Evolutionary conservation across 1,284 basidiomycete species (phyloP), one percentile per base, ranked within the genome.

Genomic region (Pascua guehoae): DNA sequence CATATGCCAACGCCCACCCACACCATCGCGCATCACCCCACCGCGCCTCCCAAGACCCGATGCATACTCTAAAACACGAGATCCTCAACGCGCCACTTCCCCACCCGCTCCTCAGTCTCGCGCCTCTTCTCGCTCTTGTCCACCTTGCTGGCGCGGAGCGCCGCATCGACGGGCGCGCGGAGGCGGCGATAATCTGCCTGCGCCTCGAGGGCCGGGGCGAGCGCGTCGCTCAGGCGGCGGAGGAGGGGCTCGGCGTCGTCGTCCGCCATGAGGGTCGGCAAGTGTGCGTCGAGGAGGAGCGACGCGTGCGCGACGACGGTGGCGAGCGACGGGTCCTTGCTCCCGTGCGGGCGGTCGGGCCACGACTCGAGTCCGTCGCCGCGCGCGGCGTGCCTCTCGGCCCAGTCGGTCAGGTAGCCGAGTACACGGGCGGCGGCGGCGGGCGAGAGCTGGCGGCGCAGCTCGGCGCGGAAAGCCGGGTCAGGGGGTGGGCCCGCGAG

Each of bases 81-180:
- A 54, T 75, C 69, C 66, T 75, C 73, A 1, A 75, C 70, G 48
- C 66, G 67, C 71, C 71, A 75, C 56, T 72, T 72, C 18, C 73
- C 73, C 14, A 75, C 66, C 11, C 60, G 64, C 61, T 73, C 70
- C 18, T 72, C 70, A 2, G 61, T 58, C 50, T 68, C 48, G n/a
- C 57, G 63, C 43, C 37, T 51, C 50, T 51, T 53, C 47, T 55
- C 55, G 18, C 41, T 39, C 54, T 50, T 50, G 50, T 48, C 62
- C 17, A 44, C 55, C 61, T 69, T 62, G 41, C 64, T 65, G 1
- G 67, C 51, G 1, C 72, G 61, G 24, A 77, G 60, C 4, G 75
- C 65, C 7, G 74, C 75, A 43, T 76, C 72, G 17, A 78, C 62
- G 1, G 74, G 74, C 1, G 71, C 74, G 11, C 69, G 58, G 8